These are phyloP conservation scores for Pyrenophora tritici-repentis DNA, from an alignment of 2,329 filamentous ascomycete species.

Conservation along the genomic window DNA sequence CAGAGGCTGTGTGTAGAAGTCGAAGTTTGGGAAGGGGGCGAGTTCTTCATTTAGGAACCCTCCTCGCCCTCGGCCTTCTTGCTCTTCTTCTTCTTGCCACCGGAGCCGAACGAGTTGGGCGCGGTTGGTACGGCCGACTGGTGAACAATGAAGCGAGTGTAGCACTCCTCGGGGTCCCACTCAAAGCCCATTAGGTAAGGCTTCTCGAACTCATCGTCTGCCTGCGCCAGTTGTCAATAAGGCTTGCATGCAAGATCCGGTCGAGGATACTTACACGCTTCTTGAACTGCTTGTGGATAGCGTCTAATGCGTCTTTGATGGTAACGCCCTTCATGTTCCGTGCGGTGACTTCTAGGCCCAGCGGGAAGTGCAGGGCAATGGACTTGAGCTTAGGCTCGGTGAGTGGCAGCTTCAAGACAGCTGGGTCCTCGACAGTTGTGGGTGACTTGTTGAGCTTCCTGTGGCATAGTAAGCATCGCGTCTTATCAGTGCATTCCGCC, in stretches of 20 bases:
- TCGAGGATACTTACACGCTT: conserved; percentile 72
- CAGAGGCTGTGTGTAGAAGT: conserved; percentile 34
- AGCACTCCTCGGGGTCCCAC: conserved; percentile 93
- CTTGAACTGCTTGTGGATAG: conserved; percentile 95
- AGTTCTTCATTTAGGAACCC: conserved; percentile 44
- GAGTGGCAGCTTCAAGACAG: conserved; percentile 80
- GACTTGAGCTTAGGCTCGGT: conserved; percentile 85
- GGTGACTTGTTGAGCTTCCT: conserved; percentile 96
- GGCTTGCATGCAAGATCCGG: not conserved
- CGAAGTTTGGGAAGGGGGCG: conserved; percentile 44
- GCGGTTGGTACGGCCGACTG: conserved; percentile 66
- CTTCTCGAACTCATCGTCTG: conserved; percentile 86
- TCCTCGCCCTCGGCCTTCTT: conserved; percentile 40
- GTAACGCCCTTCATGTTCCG: conserved; percentile 93
- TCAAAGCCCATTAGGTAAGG: conserved; percentile 93
- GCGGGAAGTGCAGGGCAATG: conserved; percentile 89
- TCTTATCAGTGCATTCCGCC: conserved; percentile 3
- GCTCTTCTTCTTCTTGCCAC: conserved; percentile 48
- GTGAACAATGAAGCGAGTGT: conserved; percentile 85
- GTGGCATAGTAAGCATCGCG: conserved; percentile 23
- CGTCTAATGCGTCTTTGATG: conserved; percentile 94
- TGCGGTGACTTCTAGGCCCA: conserved; percentile 85
- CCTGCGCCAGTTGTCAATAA: conserved; percentile 49
- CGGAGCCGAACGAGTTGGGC: conserved; percentile 51
- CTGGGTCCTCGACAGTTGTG: conserved; percentile 76